phyloP scores from a whole-genome alignment of 2,329 filamentous ascomycete species.

The Monosporascus sp. region DNA sequence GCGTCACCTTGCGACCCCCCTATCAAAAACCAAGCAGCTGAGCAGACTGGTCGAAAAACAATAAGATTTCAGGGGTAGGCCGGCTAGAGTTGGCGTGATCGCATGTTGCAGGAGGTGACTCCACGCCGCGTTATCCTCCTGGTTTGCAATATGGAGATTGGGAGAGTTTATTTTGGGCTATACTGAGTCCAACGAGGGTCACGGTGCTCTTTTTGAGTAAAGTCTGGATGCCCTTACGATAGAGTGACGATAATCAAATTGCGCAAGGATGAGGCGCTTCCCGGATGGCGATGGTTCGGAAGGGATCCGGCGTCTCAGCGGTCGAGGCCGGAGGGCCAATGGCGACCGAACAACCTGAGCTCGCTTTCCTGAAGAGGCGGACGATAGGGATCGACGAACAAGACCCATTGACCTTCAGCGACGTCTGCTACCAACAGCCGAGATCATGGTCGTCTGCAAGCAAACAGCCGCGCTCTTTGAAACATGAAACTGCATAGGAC shows the following conservation, averaged over 20 bases:
- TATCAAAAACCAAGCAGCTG: neutral
- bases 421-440: neutral
- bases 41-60: neutral
- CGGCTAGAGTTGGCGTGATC: neutral
- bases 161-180: neutral
- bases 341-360: slow-evolving; percentile 3
- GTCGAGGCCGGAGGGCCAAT: slow-evolving; percentile 15
- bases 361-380: slow-evolving; percentile 4
- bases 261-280: slow-evolving; percentile 9
- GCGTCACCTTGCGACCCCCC: too few relatives aligned
- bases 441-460: neutral
- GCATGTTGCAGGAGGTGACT: neutral
- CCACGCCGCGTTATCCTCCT: neutral
- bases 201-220: neutral
- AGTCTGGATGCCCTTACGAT: too few relatives aligned
- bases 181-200: neutral
- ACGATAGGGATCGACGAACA: neutral
- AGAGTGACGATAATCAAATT: neutral
- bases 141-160: neutral
- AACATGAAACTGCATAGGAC: slow-evolving; percentile 7
- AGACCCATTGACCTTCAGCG: neutral
- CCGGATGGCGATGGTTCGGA: slow-evolving; percentile 12
- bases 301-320: slow-evolving; percentile 17
- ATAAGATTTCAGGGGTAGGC: neutral
- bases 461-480: slow-evolving; percentile 3